These are phyloP conservation scores for Wickerhamomyces queroliae DNA, from an alignment of 805 yeast species.

Conservation along the genomic window DNA sequence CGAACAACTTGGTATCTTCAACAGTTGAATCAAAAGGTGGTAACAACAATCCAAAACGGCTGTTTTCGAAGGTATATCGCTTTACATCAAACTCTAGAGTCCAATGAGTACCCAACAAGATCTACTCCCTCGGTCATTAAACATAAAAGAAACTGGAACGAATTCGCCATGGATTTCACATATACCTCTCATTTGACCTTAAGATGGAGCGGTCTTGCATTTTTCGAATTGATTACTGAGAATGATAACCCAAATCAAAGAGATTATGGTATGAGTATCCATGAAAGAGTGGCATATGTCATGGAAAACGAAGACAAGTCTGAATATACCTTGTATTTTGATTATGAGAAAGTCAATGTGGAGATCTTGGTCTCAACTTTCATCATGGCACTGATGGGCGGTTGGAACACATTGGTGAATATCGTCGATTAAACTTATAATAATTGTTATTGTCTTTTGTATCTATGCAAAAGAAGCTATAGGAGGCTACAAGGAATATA, in stretches of 20 bases:
- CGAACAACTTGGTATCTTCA: conserved; percentile 15
- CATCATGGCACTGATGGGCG: conserved; percentile 6
- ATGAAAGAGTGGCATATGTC: conserved; percentile 14
- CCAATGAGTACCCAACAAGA: conserved; percentile 11
- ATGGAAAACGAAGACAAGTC: conserved; percentile 9
- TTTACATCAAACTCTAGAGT: conserved; percentile 4
- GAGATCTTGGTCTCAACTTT: conserved; percentile 20
- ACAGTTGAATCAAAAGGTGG: conserved; percentile 3
- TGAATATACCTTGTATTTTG: conserved; percentile 11
- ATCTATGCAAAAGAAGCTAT: too few species aligned
- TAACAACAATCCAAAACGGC: conserved; percentile 14
- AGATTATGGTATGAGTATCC: conserved; percentile 2
- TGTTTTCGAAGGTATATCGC: conserved; percentile 13
- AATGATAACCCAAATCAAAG: conserved; percentile 2
- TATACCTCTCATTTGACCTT: conserved; percentile 13
- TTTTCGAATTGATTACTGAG: conserved; percentile 15
- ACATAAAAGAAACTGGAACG: conserved; percentile 4
- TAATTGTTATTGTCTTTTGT: too few species aligned
- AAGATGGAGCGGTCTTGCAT: conserved; percentile 18
- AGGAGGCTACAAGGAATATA: too few species aligned
- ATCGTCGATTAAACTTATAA: too few species aligned
- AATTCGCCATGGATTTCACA: conserved; percentile 7
- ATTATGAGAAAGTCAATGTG: conserved; percentile 17
- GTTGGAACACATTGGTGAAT: background rate
- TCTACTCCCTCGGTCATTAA: conserved; percentile 16